Base-by-base conservation (phyloP, 306 rosid genomes). In the Purshia tridentata region DNA sequence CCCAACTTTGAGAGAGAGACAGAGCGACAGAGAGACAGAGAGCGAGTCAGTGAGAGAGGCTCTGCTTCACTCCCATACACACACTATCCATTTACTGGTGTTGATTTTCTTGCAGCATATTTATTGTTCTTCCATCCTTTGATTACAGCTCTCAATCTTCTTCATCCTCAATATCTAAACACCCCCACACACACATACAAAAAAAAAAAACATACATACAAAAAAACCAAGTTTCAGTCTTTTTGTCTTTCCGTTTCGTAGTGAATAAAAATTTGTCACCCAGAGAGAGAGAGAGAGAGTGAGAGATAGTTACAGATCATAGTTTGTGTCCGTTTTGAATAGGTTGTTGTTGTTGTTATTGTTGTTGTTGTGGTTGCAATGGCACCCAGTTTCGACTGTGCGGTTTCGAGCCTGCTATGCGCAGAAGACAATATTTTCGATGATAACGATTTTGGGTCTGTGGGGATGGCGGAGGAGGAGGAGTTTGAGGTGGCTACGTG, bases 381-480 rank as follows among this genome's bases (percentile, higher is more conserved):
- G 99, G 99, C 98, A 73, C 99, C 99, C 49, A 88, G 96, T 69
- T 94, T 88, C 76, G 98, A 86, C 74, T 70, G 46, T 65, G 83
- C 63, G 4, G 88, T 85, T 68, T 80, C 96, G 7, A 91, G 91
- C 83, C 97, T 94, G 59, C 87, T 94, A 35, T 94, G 99, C 57
- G 75, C 91, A 0, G 99, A 94, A 62, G 92, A 89, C 67, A 81
- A 78, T 70, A n/a, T 84, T 58, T 88, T 91, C 46, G 90, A 88
- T 41, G 90, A 88, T 29, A 82, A 69, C 74, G 82, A 84, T 59
- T 74, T 54, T 63, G 89, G 75, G 22, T 84, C 72, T 64, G 20
- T 61, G 63, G 37, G 40, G 72, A 84, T 64, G 35, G 35, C 2
- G 35, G 35, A 29, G 56, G 50, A 48, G 74, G 85, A 68, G 53